A percentile compares a stretch with the other conserved stretches of the same genome.
Evolutionary conservation across 768 basidiomycete species (phyloP).

Genomic region (Pleurotus giganteus): DNA sequence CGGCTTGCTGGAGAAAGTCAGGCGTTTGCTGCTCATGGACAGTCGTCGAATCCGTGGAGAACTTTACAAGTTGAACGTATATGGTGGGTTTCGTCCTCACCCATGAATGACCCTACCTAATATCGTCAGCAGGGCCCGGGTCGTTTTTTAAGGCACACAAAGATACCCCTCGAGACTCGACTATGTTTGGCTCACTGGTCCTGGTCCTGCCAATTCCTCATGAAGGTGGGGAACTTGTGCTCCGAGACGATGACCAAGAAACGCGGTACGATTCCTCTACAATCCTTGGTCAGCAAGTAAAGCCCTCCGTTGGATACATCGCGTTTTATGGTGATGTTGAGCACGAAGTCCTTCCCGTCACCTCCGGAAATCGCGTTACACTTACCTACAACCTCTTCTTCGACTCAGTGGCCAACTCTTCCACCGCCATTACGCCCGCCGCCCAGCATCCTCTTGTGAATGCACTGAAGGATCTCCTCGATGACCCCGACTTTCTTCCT

Average conservation of each 20-base stretch:
- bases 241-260: slow-evolving; percentile 27
- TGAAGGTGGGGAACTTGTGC: slow-evolving; percentile 38
- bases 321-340: slow-evolving; percentile 44
- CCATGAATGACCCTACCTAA: not conserved
- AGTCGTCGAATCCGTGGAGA: slow-evolving; percentile 24
- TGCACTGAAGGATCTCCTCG: slow-evolving; percentile 25
- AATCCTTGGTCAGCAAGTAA: slow-evolving; percentile 12
- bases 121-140: slow-evolving; percentile 10
- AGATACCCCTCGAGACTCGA: slow-evolving; percentile 39
- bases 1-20: slow-evolving; percentile 25
- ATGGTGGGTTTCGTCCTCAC: slow-evolving; percentile 29
- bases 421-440: not conserved
- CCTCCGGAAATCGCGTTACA: slow-evolving; percentile 38
- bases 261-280: slow-evolving; percentile 35
- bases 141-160: slow-evolving; percentile 47
- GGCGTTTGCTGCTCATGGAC: slow-evolving; percentile 18
- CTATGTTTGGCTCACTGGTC: slow-evolving; percentile 50
- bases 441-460: slow-evolving; percentile 2
- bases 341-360: slow-evolving; percentile 41
- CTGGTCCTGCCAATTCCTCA: slow-evolving; percentile 41
- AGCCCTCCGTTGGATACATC: slow-evolving; percentile 27
- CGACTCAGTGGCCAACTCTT: not conserved
- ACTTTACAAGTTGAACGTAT: slow-evolving; percentile 46
- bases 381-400: slow-evolving; percentile 37
- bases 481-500: slow-evolving; percentile 31